Conservation (phyloP, 2,329 filamentous ascomycete species). For the Davidsoniella neocaledoniae region DNA sequence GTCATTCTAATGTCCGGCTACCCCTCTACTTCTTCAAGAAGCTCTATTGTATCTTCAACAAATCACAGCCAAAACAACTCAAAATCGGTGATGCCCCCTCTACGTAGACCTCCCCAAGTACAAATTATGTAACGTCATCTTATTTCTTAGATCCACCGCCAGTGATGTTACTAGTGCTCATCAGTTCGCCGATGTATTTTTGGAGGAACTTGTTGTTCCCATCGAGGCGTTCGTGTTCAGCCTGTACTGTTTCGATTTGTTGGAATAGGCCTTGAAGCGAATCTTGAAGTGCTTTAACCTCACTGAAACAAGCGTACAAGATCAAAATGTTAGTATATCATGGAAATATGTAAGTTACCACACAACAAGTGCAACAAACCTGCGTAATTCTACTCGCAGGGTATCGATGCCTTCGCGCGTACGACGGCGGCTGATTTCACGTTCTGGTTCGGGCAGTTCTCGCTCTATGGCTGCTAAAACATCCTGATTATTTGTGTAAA, state of each 20-base stretch:
- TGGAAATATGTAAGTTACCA: no score
- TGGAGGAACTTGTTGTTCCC: constrained; percentile 94
- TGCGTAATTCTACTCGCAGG: not conserved
- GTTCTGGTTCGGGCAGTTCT: not conserved
- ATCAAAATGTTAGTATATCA: no score
- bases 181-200: constrained; percentile 93
- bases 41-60: no score
- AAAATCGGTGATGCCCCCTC: no score
- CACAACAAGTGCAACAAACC: no score
- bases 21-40: no score
- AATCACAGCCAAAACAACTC: no score
- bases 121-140: constrained; percentile 13
- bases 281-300: constrained; percentile 76
- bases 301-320: constrained; percentile 33
- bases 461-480: not conserved
- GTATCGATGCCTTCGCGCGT: not conserved
- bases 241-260: constrained; percentile 83
- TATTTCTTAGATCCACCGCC: constrained; percentile 35
- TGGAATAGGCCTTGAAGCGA: constrained; percentile 81
- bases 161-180: constrained; percentile 66
- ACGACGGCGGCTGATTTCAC: not conserved
- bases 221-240: constrained; percentile 91
- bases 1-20: no score
- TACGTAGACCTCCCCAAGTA: not conserved
- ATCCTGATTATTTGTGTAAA: no score